Conservation (phyloP, 176 grass and related monocot species). For the Paspalum vaginatum region DNA sequence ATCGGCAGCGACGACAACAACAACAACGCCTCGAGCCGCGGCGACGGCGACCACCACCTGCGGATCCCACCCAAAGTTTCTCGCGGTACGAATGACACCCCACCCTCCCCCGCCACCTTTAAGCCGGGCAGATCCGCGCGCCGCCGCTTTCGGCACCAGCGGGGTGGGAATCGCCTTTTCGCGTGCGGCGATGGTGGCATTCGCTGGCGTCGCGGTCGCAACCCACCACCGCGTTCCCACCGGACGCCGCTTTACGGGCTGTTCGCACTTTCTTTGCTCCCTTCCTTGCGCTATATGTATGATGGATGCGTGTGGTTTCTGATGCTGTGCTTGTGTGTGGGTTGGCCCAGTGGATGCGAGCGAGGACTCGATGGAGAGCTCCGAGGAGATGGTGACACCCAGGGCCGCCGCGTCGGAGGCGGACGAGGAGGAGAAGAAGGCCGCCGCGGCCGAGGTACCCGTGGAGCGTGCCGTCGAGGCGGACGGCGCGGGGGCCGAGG, state of each 20-base stretch:
- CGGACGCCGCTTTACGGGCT: slow-evolving; percentile 53
- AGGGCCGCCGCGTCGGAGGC: slow-evolving; percentile 37
- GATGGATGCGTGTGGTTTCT: slow-evolving; percentile 44
- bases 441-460: slow-evolving; percentile 17
- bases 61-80: slow-evolving; percentile 35
- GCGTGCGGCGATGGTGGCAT: slow-evolving; percentile 60
- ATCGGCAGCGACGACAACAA: not conserved
- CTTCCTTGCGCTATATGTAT: slow-evolving; percentile 53
- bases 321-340: slow-evolving; percentile 28
- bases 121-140: slow-evolving; percentile 30
- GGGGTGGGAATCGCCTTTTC: slow-evolving; percentile 49
- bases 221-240: slow-evolving; percentile 35
- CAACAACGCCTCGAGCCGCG: slow-evolving; percentile 25
- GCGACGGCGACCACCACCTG: slow-evolving; percentile 45
- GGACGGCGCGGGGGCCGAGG: slow-evolving; percentile 15
- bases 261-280: slow-evolving; percentile 35
- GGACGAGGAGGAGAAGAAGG: slow-evolving; percentile 54
- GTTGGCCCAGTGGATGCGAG: slow-evolving; percentile 49
- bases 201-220: slow-evolving; percentile 44
- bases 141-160: slow-evolving; percentile 49
- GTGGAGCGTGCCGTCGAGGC: slow-evolving; percentile 37
- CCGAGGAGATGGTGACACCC: slow-evolving; percentile 70
- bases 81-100: slow-evolving; percentile 40
- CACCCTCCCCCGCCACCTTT: slow-evolving; percentile 25
- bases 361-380: slow-evolving; percentile 72